Conservation (phyloP, 768 basidiomycete genomes). For the Sarcomyxa edulis region DNA sequence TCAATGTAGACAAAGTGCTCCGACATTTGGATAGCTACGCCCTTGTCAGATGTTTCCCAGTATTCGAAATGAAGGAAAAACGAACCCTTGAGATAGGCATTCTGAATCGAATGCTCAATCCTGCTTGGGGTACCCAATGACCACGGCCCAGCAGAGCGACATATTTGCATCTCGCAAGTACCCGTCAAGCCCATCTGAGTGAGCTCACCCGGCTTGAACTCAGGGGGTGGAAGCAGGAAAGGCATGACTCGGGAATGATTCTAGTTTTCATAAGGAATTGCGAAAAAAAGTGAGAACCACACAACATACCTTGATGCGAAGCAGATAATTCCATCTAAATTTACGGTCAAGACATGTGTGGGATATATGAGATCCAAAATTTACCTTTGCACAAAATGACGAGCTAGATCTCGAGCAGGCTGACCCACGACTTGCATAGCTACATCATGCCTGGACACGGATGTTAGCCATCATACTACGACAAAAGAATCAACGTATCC, state of each 20-base stretch:
- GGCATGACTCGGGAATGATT: conserved; percentile 93
- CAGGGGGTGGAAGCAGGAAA: conserved; percentile 88
- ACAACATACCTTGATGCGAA: conserved; percentile 78
- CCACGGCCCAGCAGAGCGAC: conserved; percentile 94
- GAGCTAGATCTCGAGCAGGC: conserved; percentile 88
- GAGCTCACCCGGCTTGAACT: conserved; percentile 81
- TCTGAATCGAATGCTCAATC: conserved; percentile 90
- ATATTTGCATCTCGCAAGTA: conserved; percentile 96
- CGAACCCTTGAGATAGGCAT: conserved; percentile 85
- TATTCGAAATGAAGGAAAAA: background rate
- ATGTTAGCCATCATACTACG: background rate
- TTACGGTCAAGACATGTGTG: conserved; percentile 2
- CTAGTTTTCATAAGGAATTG: conserved; percentile 28
- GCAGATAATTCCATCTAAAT: conserved; percentile 93
- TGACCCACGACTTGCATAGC: conserved; percentile 95
- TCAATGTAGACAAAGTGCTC: conserved; percentile 99
- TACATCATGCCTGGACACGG: conserved; percentile 80
- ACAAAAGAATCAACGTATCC: conserved; percentile 14
- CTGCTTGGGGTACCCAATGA: conserved; percentile 85
- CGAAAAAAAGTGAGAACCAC: conserved; percentile 3
- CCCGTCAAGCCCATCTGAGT: conserved; percentile 80
- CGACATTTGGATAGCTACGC: conserved; percentile 80
- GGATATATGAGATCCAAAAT: conserved; percentile 10
- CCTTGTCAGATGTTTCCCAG: background rate
- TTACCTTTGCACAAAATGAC: conserved; percentile 92